Evolutionary conservation across 1,139 yeast genomes (phyloP).

Genomic region (Protomyces macrosporus): DNA sequence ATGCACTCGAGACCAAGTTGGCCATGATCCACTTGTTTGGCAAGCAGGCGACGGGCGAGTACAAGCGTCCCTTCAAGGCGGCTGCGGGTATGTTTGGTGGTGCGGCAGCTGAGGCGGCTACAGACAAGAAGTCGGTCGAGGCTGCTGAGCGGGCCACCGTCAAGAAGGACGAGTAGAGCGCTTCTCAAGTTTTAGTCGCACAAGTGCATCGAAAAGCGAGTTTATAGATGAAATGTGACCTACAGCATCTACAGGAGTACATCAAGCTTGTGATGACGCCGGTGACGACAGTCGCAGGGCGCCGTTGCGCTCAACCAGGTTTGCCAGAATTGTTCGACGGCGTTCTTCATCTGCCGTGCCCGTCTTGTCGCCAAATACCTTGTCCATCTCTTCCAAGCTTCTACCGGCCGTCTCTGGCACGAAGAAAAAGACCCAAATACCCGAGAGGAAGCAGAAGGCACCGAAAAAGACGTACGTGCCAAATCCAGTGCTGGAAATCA

Average conservation of each 20-base stretch:
- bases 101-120: slow-evolving; percentile 58
- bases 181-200: too few relatives aligned
- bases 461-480: slow-evolving; percentile 32
- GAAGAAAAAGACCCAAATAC: slow-evolving; percentile 39
- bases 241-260: too few relatives aligned
- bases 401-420: slow-evolving; percentile 58
- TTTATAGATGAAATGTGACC: too few relatives aligned
- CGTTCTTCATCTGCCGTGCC: slow-evolving; percentile 25
- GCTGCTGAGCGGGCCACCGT: slow-evolving; percentile 92
- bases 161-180: slow-evolving; percentile 69
- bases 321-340: slow-evolving; percentile 1
- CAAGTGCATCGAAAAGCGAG: too few relatives aligned
- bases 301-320: background rate
- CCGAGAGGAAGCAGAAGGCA: slow-evolving; percentile 43
- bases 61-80: slow-evolving; percentile 95
- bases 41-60: slow-evolving; percentile 77
- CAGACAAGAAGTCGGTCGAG: slow-evolving; percentile 82
- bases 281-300: too few relatives aligned
- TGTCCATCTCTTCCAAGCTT: slow-evolving; percentile 57
- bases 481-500: slow-evolving; percentile 15
- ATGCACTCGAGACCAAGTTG: slow-evolving; percentile 84
- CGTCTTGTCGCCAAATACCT: slow-evolving; percentile 39
- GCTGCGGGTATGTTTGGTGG: slow-evolving; percentile 68
- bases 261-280: too few relatives aligned
- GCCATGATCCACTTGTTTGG: slow-evolving; percentile 88